These are phyloP conservation scores for Aspergillus steynii DNA, from an alignment of 495 filamentous ascomycete genomes.

Conservation along the genomic window DNA sequence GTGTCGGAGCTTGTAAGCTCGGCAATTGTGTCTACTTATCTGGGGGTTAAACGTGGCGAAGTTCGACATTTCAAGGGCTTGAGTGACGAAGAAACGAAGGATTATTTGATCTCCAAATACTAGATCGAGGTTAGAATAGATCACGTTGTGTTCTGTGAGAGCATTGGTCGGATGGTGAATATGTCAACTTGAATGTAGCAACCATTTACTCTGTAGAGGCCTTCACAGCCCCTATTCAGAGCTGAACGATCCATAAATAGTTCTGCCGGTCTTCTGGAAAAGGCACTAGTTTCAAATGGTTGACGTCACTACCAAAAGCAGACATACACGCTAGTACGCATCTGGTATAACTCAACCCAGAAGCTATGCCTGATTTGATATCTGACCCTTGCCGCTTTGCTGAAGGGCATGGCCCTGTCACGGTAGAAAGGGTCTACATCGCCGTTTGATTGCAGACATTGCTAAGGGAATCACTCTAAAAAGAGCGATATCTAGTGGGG, in stretches of 20 bases:
- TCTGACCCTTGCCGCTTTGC: neutral
- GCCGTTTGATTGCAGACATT: no score
- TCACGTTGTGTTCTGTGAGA: neutral
- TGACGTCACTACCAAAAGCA: neutral
- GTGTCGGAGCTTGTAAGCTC: neutral
- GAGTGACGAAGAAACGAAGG: neutral
- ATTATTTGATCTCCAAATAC: neutral
- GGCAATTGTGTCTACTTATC: neutral
- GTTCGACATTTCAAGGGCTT: neutral
- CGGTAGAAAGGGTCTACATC: no score
- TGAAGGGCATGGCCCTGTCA: no score
- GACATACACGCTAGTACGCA: neutral
- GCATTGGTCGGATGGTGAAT: neutral
- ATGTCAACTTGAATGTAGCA: neutral
- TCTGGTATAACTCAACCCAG: neutral
- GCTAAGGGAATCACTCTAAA: no score
- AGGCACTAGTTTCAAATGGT: neutral
- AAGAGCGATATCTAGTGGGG: no score
- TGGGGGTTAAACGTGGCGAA: neutral
- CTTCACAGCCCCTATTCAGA: neutral
- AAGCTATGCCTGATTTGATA: neutral
- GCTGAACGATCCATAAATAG: neutral
- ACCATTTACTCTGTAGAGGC: no score
- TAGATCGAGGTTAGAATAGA: neutral
- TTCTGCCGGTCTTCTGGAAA: neutral